phyloP scores from a whole-genome alignment of 2,329 filamentous ascomycete genomes.

The Celoporthe dispersa region DNA sequence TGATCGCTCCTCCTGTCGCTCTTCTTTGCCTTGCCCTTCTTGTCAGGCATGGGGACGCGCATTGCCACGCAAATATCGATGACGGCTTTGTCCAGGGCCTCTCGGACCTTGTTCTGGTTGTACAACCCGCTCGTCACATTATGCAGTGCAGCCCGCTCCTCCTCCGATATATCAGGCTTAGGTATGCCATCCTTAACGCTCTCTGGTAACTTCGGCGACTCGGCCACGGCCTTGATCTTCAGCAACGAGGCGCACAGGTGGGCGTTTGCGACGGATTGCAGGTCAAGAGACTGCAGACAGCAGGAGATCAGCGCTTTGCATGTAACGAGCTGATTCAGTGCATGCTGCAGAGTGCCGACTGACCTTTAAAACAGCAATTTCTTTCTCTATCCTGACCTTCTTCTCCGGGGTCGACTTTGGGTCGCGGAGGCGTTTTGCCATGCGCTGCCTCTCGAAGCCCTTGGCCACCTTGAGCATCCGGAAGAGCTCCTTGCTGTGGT shows the following conservation, averaged over 20 bases:
- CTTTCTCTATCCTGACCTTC: slow-evolving; percentile 64
- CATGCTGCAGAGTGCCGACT: neutral
- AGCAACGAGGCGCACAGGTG: slow-evolving; percentile 60
- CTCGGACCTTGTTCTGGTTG: slow-evolving; percentile 55
- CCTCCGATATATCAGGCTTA: slow-evolving; percentile 56
- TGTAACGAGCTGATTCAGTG: too few species aligned
- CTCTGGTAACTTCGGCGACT: slow-evolving; percentile 54
- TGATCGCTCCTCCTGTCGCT: slow-evolving; percentile 33
- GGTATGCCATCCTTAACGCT: slow-evolving; percentile 51
- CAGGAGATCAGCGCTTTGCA: slow-evolving; percentile 9
- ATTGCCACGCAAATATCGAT: slow-evolving; percentile 54
- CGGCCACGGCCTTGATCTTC: slow-evolving; percentile 57
- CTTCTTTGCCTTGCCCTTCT: slow-evolving; percentile 42
- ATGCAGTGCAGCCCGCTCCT: slow-evolving; percentile 56
- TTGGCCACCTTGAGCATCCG: slow-evolving; percentile 74
- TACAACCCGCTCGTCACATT: slow-evolving; percentile 64
- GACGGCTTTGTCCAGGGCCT: slow-evolving; percentile 53
- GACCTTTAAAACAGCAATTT: slow-evolving; percentile 60
- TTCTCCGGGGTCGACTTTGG: slow-evolving; percentile 52
- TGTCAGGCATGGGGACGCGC: slow-evolving; percentile 53
- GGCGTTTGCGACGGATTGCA: slow-evolving; percentile 60
- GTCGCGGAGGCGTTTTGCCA: slow-evolving; percentile 62
- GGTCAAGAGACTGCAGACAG: slow-evolving; percentile 54
- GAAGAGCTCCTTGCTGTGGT: slow-evolving; percentile 63
- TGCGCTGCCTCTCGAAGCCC: slow-evolving; percentile 78